Base-by-base conservation (phyloP, 192 early-diverging fungal genomes). In the Spizellomyces sp. region DNA sequence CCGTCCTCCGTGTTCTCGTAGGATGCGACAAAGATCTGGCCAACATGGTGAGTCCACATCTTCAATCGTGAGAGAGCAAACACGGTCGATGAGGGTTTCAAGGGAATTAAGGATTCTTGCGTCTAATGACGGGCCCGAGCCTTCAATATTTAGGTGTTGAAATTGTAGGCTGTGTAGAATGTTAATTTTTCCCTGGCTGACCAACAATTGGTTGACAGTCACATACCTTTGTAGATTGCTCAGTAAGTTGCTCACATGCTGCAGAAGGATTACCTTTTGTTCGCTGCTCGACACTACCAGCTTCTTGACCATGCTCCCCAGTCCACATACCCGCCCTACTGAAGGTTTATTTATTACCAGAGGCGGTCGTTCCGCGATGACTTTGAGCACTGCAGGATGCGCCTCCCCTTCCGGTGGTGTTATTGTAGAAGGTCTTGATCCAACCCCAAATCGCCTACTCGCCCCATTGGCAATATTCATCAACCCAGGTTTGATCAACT, bases 41-140 rank as follows among this genome's bases (percentile, higher is more conserved):
- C 81, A 86, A 58, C 75, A 66, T 4, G 77, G 68, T 4, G 64
- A 65, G 73, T 81, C 74, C 5, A 81, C 72, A 55, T 83, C 84
- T 62, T 86, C 81, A 41, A 81, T 68, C 6, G 67, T 50, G 6
- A 86, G 47, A 14, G 59, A 56, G 14, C 58, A 48, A 17, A 81
- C 47, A 21, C 65, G 62, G 9, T 44, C 10, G 42, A 83, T 76
- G 8, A 80, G 43, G 15, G 76, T 70, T 62, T 70, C 52, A 36
- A 83, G 45, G 6, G 80, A 66, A 27, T n/a, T 59, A 0, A 82
- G 64, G 10, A 82, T 69, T 15, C 73, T 56, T 9, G 64, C 67
- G 22, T 77, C 71, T 4, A 77, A 43, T 3, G 71, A 42, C 19
- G 71, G 63, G 45, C 76, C 76, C 7, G 71, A 42, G 14, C 47